A percentile compares a stretch with the other conserved stretches of the same genome.
Evolutionary conservation across 306 rosid genomes (phyloP).

Genomic region (Cyclanthera cordifolia): DNA sequence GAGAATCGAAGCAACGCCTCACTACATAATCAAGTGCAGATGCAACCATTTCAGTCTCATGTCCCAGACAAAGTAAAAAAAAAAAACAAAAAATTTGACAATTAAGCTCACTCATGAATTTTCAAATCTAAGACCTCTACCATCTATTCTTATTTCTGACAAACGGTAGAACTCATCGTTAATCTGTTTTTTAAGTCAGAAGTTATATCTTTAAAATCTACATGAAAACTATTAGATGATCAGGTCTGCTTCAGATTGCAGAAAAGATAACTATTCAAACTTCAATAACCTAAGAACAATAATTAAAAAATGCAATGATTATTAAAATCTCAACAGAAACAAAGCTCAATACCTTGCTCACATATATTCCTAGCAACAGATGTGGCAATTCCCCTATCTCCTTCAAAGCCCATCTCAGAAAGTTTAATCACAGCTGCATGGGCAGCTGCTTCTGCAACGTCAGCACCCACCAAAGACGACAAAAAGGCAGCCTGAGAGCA

Average conservation of each 20-base stretch:
- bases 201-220: not conserved
- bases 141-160: not conserved
- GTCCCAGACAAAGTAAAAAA: too few relatives aligned
- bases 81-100: too few relatives aligned
- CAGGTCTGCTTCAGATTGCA: not conserved
- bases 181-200: not conserved
- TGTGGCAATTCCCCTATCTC: conserved; percentile 26
- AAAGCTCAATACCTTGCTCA: conserved; percentile 33
- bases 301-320: not conserved
- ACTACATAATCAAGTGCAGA: too few relatives aligned
- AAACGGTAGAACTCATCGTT: not conserved
- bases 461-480: conserved; percentile 70
- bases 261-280: not conserved
- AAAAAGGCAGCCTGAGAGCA: conserved; percentile 65
- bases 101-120: too few relatives aligned
- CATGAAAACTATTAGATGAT: not conserved
- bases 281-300: not conserved
- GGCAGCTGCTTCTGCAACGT: conserved; percentile 71
- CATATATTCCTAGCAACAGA: conserved; percentile 24
- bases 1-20: too few relatives aligned
- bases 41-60: too few relatives aligned
- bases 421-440: conserved; percentile 55
- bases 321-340: not conserved
- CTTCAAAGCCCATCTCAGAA: conserved; percentile 31
- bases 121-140: not conserved